A percentile compares a stretch with the other conserved stretches of the same genome.
Evolutionary conservation across 2,329 filamentous ascomycete genomes (phyloP).

Genomic region (Knufia petricola): DNA sequence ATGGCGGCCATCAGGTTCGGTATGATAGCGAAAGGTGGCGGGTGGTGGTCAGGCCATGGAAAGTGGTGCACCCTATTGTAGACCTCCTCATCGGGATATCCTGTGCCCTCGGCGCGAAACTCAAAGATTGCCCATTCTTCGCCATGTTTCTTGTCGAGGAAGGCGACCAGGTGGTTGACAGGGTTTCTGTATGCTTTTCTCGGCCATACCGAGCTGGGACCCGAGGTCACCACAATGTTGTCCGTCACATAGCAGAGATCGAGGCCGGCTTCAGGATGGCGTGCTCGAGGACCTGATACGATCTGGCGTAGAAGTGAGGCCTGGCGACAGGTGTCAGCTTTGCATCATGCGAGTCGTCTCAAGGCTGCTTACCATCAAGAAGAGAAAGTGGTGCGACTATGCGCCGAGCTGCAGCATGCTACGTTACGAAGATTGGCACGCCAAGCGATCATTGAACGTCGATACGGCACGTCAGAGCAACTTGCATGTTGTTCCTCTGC

Average conservation of each 20-base stretch:
- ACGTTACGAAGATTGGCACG: not conserved
- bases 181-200: conserved; percentile 91
- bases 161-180: conserved; percentile 73
- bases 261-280: conserved; percentile 76
- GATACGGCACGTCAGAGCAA: not conserved
- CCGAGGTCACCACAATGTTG: conserved; percentile 68
- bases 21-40: conserved; percentile 81
- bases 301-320: conserved; percentile 78
- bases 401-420: not conserved
- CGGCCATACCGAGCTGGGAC: conserved; percentile 80
- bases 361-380: conserved; percentile 1
- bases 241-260: conserved; percentile 95
- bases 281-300: conserved; percentile 73
- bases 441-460: not conserved
- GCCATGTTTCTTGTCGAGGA: conserved; percentile 76
- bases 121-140: conserved; percentile 93
- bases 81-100: conserved; percentile 84
- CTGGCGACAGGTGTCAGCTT: conserved; percentile 28
- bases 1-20: conserved; percentile 86
- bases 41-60: conserved; percentile 95
- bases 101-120: conserved; percentile 91
- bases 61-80: conserved; percentile 80
- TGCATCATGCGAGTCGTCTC: not conserved
- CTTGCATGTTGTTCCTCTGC: not conserved
- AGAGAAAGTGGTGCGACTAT: not conserved